Conservation (phyloP, 371 early-diverging fungal genomes). For the Mucor ambiguus region DNA sequence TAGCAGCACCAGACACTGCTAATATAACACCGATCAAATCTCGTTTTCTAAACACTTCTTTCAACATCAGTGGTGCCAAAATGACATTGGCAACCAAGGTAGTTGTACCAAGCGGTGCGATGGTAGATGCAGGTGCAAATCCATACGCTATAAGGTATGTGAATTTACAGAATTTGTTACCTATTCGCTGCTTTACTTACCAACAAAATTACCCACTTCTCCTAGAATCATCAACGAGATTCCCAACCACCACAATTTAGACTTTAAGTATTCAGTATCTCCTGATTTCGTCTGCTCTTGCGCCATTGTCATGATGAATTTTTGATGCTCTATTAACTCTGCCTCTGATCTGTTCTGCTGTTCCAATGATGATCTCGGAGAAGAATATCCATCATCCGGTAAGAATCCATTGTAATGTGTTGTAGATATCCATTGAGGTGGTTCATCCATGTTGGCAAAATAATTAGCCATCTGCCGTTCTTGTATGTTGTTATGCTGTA, state of each 20-base stretch:
- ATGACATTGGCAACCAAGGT: constrained; percentile 73
- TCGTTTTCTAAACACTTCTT: constrained; percentile 65
- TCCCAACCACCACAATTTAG: constrained; percentile 76
- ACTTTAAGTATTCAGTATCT: constrained; percentile 56
- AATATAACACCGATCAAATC: constrained; percentile 71
- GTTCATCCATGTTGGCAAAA: constrained; percentile 50
- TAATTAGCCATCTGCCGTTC: constrained; percentile 47
- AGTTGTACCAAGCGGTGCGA: constrained; percentile 83
- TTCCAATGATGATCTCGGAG: constrained; percentile 52
- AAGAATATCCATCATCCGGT: constrained; percentile 55
- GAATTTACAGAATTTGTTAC: neutral
- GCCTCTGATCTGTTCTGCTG: constrained; percentile 26
- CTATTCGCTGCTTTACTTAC: constrained; percentile 15
- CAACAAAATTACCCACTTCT: constrained; percentile 65
- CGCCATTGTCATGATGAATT: constrained; percentile 46
- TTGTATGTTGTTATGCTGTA: constrained; percentile 52
- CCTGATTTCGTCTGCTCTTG: constrained; percentile 42
- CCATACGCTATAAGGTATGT: constrained; percentile 60
- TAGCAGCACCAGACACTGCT: constrained; percentile 70
- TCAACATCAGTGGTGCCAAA: constrained; percentile 72
- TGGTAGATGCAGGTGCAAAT: constrained; percentile 79
- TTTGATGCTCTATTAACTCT: constrained; percentile 38
- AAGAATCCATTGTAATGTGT: constrained; percentile 34
- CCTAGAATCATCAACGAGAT: constrained; percentile 77
- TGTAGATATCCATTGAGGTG: constrained; percentile 43